Evolutionary conservation across 164 flowering plant genomes (phyloP), one percentile per base, ranked within the genome.

Genomic region (Nelumbo lutea): DNA sequence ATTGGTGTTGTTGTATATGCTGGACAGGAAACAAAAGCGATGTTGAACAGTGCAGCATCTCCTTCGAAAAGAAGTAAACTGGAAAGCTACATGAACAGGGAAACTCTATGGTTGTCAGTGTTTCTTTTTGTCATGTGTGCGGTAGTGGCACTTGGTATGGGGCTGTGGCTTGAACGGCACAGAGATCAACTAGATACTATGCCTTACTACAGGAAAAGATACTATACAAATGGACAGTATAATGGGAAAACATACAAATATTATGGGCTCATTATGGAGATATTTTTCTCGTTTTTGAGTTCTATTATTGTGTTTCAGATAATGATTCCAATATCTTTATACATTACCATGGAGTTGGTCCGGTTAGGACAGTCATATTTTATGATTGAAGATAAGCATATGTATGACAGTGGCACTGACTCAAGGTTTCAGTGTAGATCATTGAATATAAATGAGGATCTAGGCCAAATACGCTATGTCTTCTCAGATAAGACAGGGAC

Each of bases 21-120:
- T 68, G 98, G 98, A 39, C 96, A 90, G 83, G 98, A 92, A 77
- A 92, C 98, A 9, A 93, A 93, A 78, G 98, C 98, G 59, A 90
- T 93, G 96, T 52, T 93, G 80, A 93, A 93, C 64, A 93, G 98
- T 83, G 89, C 98, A 39, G 81, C 81, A 7, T 86, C 93, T 40
- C 89, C 98, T 75, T 79, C 93, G 53, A 93, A 93, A 79, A 83
- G 95, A 82, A 93, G 98, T 83, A 89, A 64, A 73, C 76, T 93
- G 73, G 98, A 93, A 76, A 71, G 80, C 65, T 81, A 89, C 73
- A 93, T 93, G 98, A 93, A 93, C 74, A 80, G 95, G 68, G 96
- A 93, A 77, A 93, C 96, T 42, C 66, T 93, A 1, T 87, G 93
- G 93, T 76, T 93, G 79, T 93, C 98, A 1, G 71, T 89, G 71